Evolutionary conservation across 257 asterid species (phyloP).

Genomic region (Parsonsia alboflavescens): DNA sequence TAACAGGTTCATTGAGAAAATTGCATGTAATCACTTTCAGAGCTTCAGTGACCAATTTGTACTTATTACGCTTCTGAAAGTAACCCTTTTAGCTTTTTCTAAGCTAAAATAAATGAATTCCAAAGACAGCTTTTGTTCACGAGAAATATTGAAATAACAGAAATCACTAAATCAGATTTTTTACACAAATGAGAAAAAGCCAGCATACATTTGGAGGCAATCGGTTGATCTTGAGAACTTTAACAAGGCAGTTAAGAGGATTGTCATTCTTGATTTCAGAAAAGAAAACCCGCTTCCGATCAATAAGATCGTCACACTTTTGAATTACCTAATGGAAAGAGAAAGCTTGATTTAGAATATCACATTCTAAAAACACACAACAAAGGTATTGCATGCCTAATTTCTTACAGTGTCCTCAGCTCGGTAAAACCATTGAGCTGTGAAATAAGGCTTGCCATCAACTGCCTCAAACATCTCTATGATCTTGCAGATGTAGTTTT

Average conservation of each 20-base stretch:
- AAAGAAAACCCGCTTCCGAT: slow-evolving; percentile 44
- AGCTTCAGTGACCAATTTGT: too few relatives aligned
- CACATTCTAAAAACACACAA: background rate
- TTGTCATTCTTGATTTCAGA: slow-evolving; percentile 73
- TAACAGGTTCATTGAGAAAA: background rate
- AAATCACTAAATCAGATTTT: background rate
- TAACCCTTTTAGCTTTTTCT: background rate
- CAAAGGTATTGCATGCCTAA: background rate
- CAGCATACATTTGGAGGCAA: slow-evolving; percentile 42
- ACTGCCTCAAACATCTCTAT: slow-evolving; percentile 56
- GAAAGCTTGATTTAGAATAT: background rate
- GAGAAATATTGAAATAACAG: background rate
- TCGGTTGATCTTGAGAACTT: slow-evolving; percentile 29
- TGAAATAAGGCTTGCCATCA: slow-evolving; percentile 40
- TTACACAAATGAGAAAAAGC: background rate
- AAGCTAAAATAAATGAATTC: background rate
- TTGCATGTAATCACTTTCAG: background rate
- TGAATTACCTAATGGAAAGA: slow-evolving; percentile 44
- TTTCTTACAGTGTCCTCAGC: slow-evolving; percentile 67
- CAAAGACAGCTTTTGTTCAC: background rate
- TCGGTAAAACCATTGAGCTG: slow-evolving; percentile 77
- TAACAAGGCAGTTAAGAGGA: slow-evolving; percentile 55
- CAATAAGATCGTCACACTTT: slow-evolving; percentile 30
- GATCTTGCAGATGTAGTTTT: slow-evolving; percentile 56
- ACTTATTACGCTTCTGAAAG: background rate